Percentiles rank a stretch among this genome's conserved stretches.
Evolutionary conservation across 78 protist species (phyloP).

Genomic region (Dictyostelium purpureum): DNA sequence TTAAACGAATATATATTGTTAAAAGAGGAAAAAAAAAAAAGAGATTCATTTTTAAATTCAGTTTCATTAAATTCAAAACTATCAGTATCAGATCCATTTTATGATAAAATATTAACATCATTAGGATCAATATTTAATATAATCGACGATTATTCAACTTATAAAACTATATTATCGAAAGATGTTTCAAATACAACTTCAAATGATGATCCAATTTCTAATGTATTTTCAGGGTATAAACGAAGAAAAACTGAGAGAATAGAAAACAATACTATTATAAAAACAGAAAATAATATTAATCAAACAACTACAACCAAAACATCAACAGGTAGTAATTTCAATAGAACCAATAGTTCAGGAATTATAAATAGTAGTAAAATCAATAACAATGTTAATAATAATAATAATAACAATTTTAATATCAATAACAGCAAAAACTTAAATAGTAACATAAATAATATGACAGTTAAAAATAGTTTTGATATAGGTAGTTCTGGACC

Average conservation of each 20-base stretch:
- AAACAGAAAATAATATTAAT: neutral
- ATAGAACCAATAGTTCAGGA: too few species aligned
- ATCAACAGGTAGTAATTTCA: neutral
- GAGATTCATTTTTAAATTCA: slow-evolving; percentile 15
- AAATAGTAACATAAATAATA: neutral
- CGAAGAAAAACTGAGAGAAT: neutral
- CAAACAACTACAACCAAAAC: neutral
- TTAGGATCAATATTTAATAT: neutral
- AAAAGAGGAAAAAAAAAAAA: slow-evolving; percentile 40
- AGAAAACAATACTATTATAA: too few species aligned
- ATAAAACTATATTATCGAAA: neutral
- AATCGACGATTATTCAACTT: slow-evolving; percentile 27
- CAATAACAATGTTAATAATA: too few species aligned
- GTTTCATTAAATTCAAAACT: neutral
- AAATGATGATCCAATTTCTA: neutral
- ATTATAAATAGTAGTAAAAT: too few species aligned
- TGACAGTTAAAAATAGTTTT: neutral
- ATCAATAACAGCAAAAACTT: too few species aligned
- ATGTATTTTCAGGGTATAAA: neutral
- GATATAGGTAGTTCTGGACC: neutral
- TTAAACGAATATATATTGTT: slow-evolving; percentile 51
- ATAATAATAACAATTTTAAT: too few species aligned
- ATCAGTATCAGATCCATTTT: slow-evolving; percentile 1
- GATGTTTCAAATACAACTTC: neutral
- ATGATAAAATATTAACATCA: slow-evolving; percentile 23